These are phyloP conservation scores for Takakia lepidozioides DNA, from an alignment of 225 moss, liverwort and hornwort species.

Conservation along the genomic window DNA sequence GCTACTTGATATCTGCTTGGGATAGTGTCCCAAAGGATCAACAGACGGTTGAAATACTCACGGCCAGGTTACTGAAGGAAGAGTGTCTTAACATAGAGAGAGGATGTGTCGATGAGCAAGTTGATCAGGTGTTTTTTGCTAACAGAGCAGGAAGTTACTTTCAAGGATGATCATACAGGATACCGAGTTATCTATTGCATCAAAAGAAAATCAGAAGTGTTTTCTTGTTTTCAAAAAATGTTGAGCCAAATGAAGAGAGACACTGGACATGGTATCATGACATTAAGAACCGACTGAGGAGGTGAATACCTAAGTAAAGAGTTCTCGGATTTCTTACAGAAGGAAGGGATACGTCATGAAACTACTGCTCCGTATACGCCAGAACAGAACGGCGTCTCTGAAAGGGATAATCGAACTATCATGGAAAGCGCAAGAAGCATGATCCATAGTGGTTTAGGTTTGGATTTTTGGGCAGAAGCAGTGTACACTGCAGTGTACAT, in stretches of 20 bases:
- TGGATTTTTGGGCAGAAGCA: neutral
- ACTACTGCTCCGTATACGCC: neutral
- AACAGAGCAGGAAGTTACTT: too few relatives aligned
- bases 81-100: too few relatives aligned
- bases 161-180: too few relatives aligned
- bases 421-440: neutral
- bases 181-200: too few relatives aligned
- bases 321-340: neutral
- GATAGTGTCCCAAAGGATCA: too few relatives aligned
- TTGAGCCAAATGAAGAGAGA: neutral
- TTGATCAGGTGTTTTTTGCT: too few relatives aligned
- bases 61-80: too few relatives aligned
- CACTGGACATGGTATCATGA: neutral
- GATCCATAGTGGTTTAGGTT: neutral
- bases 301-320: constrained; percentile 2
- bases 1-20: too few relatives aligned
- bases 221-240: constrained; percentile 5
- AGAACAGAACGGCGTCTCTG: neutral
- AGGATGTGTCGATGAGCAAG: too few relatives aligned
- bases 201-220: neutral
- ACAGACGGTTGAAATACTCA: too few relatives aligned
- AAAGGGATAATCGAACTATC: neutral
- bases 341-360: neutral
- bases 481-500: neutral
- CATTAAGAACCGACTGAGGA: constrained; percentile 4